Percentiles rank a stretch among this genome's conserved stretches.
These are phyloP conservation scores for Plasmodium gaboni DNA, from an alignment of 169 alveolate species.

Conservation along the genomic window DNA sequence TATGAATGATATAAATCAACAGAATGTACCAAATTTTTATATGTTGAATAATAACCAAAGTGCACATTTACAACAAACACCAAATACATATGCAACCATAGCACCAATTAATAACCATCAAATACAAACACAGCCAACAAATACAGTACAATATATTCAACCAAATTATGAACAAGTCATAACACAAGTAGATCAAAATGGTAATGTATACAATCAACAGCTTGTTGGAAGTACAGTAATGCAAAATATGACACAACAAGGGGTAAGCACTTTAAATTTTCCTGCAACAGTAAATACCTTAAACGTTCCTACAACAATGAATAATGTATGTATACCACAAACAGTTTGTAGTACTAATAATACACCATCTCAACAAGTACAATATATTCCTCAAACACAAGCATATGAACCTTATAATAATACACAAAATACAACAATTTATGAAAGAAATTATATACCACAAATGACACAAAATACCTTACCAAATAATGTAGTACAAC, in stretches of 20 bases:
- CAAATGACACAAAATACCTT: conserved; percentile 9
- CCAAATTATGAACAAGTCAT: conserved; percentile 16
- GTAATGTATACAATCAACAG: conserved; percentile 25
- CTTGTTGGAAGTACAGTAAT: neutral
- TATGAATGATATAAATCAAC: conserved; percentile 1
- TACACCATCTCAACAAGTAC: conserved; percentile 7
- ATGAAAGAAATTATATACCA: conserved; percentile 11
- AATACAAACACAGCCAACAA: conserved; percentile 4
- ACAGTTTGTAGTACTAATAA: neutral
- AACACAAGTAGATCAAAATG: conserved; percentile 15
- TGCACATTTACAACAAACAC: conserved; percentile 15
- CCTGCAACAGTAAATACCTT: neutral
- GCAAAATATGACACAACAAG: conserved; percentile 13
- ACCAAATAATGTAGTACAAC: conserved; percentile 7
- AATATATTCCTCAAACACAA: conserved; percentile 14
- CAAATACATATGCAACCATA: conserved; percentile 3
- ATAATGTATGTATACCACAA: neutral
- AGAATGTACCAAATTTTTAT: conserved; percentile 38
- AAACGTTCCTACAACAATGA: too few relatives aligned
- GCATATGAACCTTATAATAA: conserved; percentile 13
- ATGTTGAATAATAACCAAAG: conserved; percentile 32
- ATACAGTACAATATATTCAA: conserved; percentile 9
- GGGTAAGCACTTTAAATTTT: neutral
- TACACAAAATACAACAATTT: neutral
- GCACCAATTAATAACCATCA: conserved; percentile 23